A percentile compares a stretch with the other conserved stretches of the same genome.
phyloP scores from a whole-genome alignment of 805 yeast genomes.

The Myxozyma udenii region DNA sequence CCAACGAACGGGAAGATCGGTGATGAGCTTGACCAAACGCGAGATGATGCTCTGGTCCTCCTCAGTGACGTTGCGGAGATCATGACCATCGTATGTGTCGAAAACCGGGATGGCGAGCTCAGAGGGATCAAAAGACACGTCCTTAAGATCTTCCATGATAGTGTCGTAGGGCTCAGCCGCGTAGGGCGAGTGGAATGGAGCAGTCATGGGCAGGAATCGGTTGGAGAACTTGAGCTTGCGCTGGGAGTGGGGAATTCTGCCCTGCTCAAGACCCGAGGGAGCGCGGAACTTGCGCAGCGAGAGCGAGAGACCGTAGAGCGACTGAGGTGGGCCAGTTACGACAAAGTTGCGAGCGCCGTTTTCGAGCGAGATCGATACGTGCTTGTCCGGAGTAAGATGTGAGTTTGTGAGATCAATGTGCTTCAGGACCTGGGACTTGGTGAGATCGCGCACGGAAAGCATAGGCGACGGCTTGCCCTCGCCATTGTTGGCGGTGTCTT shows the following conservation, averaged over 20 bases:
- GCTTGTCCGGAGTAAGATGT: slow-evolving; percentile 89
- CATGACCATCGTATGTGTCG: slow-evolving; percentile 83
- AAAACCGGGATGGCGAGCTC: slow-evolving; percentile 79
- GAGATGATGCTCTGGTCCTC: slow-evolving; percentile 52
- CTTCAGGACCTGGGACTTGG: slow-evolving; percentile 70
- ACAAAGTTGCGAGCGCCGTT: slow-evolving; percentile 96
- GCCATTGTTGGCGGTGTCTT: slow-evolving; percentile 87
- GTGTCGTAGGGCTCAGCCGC: slow-evolving; percentile 66
- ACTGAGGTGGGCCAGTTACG: slow-evolving; percentile 97
- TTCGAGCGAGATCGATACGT: slow-evolving; percentile 81
- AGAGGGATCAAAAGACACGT: slow-evolving; percentile 53
- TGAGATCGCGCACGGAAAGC: slow-evolving; percentile 89
- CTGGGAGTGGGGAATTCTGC: slow-evolving; percentile 89
- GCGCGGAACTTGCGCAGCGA: slow-evolving; percentile 92
- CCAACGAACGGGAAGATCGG: slow-evolving; percentile 91
- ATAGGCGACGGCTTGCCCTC: slow-evolving; percentile 98
- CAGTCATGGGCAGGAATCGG: slow-evolving; percentile 89
- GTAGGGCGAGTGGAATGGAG: slow-evolving; percentile 95
- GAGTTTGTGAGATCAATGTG: slow-evolving; percentile 84
- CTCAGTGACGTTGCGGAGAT: slow-evolving; percentile 50
- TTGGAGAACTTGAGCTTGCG: slow-evolving; percentile 91
- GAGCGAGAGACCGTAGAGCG: slow-evolving; percentile 90
- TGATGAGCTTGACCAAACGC: slow-evolving; percentile 78
- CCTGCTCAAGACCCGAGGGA: slow-evolving; percentile 88
- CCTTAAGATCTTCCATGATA: slow-evolving; percentile 63